These are phyloP conservation scores for Stentor roeselii DNA, from an alignment of 73 alveolate species.

Conservation along the genomic window DNA sequence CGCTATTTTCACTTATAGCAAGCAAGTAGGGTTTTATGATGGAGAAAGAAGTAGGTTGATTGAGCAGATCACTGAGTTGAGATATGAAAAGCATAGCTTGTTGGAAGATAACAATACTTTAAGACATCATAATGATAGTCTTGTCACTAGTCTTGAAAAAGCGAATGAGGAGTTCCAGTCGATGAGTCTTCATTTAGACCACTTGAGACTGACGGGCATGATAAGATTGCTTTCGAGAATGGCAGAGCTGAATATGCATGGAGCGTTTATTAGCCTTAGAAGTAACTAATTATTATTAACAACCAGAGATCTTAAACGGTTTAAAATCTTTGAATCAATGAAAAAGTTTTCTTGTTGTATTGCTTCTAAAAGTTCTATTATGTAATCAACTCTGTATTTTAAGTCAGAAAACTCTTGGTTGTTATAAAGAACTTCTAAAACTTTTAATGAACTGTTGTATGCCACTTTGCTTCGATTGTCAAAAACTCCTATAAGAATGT, in stretches of 20 bases:
- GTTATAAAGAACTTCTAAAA: too few species aligned
- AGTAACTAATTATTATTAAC: too few species aligned
- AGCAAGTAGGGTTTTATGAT: constrained; percentile 7
- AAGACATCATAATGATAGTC: constrained; percentile 9
- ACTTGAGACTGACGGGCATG: neutral
- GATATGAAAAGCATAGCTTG: constrained; percentile 22
- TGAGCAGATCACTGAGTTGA: constrained; percentile 9
- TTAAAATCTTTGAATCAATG: too few species aligned
- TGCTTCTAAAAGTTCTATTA: too few species aligned
- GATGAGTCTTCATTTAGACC: neutral
- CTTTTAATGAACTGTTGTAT: too few species aligned
- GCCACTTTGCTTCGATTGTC: too few species aligned
- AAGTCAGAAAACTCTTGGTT: too few species aligned
- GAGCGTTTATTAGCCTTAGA: neutral
- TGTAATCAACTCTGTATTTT: too few species aligned
- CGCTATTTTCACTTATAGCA: neutral
- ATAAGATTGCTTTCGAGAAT: neutral
- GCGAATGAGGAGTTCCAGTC: constrained; percentile 9
- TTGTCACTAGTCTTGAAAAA: neutral
- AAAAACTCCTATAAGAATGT: too few species aligned
- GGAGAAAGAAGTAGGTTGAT: constrained; percentile 9
- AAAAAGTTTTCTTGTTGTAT: too few species aligned
- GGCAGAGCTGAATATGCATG: neutral
- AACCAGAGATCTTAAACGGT: too few species aligned
- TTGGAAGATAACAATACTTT: neutral